Conservation (phyloP, 495 filamentous ascomycete species). For the Neurospora cerealis region DNA sequence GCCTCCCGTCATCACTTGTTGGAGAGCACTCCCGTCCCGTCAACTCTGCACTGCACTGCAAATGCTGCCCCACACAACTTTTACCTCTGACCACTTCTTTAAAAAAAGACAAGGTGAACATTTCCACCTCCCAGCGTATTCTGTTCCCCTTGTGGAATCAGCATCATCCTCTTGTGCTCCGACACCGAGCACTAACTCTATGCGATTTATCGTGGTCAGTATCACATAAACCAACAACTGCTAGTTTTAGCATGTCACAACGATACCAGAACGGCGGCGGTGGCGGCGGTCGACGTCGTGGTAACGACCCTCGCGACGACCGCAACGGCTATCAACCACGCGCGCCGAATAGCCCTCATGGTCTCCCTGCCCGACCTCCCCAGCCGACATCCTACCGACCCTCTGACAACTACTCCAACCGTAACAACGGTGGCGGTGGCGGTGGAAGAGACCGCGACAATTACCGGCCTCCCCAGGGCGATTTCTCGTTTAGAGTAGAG, state of each 20-base stretch:
- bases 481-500: slow-evolving; percentile 37
- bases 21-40: background rate
- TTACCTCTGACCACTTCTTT: background rate
- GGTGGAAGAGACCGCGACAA: slow-evolving; percentile 3
- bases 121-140: background rate
- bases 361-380: background rate
- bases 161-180: background rate
- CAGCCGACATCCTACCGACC: background rate
- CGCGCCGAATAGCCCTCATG: slow-evolving; percentile 2
- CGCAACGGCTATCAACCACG: background rate
- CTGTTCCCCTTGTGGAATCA: background rate
- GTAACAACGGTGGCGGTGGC: slow-evolving; percentile 2
- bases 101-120: background rate
- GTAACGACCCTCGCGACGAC: slow-evolving; percentile 6
- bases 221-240: background rate
- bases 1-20: background rate
- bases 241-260: background rate
- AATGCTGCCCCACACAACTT: background rate
- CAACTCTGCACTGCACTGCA: background rate
- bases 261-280: background rate
- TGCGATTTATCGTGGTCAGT: background rate
- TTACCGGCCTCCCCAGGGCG: slow-evolving; percentile 29
- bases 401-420: background rate
- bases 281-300: background rate
- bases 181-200: background rate